A percentile compares a stretch with the other conserved stretches of the same genome.
These are phyloP conservation scores for Suhomyces yuchorum DNA, from an alignment of 1,139 yeast genomes.

Conservation along the genomic window DNA sequence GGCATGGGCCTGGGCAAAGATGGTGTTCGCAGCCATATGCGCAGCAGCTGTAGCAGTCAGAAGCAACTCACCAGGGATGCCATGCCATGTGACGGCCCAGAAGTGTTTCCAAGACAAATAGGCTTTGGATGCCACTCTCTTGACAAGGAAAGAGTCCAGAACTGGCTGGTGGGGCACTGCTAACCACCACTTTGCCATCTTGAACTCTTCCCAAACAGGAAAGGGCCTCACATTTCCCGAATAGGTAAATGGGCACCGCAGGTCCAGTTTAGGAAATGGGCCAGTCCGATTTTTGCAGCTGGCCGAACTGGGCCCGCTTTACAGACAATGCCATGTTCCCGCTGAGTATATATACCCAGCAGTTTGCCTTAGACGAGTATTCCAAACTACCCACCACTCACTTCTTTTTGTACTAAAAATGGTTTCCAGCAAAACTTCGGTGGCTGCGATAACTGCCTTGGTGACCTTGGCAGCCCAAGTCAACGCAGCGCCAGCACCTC, in stretches of 20 bases:
- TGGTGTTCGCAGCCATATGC: neutral
- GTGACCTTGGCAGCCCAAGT: constrained; percentile 11
- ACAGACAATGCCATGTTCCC: neutral
- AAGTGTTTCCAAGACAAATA: neutral
- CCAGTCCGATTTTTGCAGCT: constrained; percentile 3
- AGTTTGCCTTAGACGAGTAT: neutral
- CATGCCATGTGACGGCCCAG: neutral
- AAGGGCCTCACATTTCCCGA: neutral
- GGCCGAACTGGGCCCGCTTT: neutral
- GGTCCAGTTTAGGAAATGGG: constrained; percentile 1
- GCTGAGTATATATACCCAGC: neutral
- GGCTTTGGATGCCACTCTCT: neutral
- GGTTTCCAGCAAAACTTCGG: constrained; percentile 17
- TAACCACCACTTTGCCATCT: neutral
- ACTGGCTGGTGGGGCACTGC: neutral
- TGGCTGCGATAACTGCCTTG: constrained; percentile 8
- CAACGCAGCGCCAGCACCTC: constrained; percentile 25
- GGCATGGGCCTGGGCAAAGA: neutral
- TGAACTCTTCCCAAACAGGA: neutral
- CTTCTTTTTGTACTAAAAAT: constrained; percentile 18
- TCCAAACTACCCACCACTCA: neutral
- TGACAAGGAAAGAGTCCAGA: neutral
- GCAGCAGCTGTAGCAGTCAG: neutral
- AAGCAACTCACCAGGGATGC: too few relatives aligned
- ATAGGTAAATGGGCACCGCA: neutral